Conservation (phyloP, 2,329 filamentous ascomycete species). For the Botryotinia globosa region DNA sequence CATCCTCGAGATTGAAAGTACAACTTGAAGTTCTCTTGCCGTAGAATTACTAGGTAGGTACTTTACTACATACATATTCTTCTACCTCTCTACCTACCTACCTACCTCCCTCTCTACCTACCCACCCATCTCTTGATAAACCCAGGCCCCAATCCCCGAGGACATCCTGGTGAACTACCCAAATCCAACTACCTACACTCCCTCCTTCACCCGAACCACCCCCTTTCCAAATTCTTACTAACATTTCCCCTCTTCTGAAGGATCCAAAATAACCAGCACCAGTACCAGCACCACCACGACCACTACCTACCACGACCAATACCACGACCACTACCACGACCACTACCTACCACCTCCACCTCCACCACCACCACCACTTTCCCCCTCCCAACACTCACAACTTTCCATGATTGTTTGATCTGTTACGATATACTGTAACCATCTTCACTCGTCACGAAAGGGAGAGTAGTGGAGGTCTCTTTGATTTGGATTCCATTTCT, state of each 20-base stretch:
- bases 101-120: neutral
- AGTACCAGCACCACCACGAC: neutral
- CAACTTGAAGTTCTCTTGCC: no score
- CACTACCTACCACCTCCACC: neutral
- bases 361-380: no score
- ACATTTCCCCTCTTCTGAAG: conserved; percentile 21
- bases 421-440: conserved; percentile 16
- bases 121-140: neutral
- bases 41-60: neutral
- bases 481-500: neutral
- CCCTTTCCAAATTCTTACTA: neutral
- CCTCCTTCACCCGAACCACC: conserved; percentile 3
- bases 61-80: no score
- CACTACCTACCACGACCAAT: no score
- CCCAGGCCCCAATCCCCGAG: neutral
- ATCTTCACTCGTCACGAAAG: conserved; percentile 20
- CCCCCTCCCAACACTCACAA: neutral
- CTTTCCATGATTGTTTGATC: neutral
- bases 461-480: conserved; percentile 20
- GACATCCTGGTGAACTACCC: neutral
- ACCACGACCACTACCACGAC: no score
- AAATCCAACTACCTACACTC: neutral
- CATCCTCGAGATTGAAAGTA: neutral
- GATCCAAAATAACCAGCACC: neutral
- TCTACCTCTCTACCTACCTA: neutral